Conservation (phyloP, 1,284 basidiomycete genomes). For the Mycosarcoma mackinlayi region DNA sequence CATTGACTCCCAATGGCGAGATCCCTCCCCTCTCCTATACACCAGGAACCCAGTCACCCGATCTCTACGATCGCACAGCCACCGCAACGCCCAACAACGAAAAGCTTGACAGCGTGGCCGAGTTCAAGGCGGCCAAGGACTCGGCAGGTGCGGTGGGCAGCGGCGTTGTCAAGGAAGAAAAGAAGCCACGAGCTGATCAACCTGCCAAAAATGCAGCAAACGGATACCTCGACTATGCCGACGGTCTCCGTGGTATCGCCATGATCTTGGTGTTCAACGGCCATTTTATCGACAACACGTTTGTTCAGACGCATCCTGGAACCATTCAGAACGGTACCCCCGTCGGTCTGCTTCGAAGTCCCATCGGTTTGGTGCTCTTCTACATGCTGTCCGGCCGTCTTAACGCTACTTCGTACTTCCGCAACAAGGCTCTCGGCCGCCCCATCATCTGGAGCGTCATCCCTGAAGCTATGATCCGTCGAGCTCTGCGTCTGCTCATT, state of each 20-base stretch:
- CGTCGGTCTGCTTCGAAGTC: conserved; percentile 47
- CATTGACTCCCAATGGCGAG: conserved; percentile 22
- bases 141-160: conserved; percentile 35
- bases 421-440: conserved; percentile 60
- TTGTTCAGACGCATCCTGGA: conserved; percentile 64
- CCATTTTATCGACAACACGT: conserved; percentile 69
- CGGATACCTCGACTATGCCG: conserved; percentile 68
- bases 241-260: conserved; percentile 69
- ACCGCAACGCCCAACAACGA: conserved; percentile 20
- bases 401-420: conserved; percentile 68
- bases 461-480: conserved; percentile 69
- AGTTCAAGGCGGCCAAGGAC: conserved; percentile 46
- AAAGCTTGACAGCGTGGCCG: conserved; percentile 15
- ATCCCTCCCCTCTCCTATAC: conserved; percentile 16
- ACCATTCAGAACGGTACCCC: conserved; percentile 66
- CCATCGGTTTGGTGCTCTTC: conserved; percentile 40
- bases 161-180: conserved; percentile 21
- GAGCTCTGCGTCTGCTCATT: conserved; percentile 69
- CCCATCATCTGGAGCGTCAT: conserved; percentile 63
- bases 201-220: conserved; percentile 35
- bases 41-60: conserved; percentile 18
- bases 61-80: conserved; percentile 17
- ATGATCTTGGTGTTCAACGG: conserved; percentile 69
- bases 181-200: conserved; percentile 27
- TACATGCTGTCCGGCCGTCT: conserved; percentile 69